Evolutionary conservation across 805 yeast species (phyloP).

Genomic region (Hemisphaericaspora nanyangensis): DNA sequence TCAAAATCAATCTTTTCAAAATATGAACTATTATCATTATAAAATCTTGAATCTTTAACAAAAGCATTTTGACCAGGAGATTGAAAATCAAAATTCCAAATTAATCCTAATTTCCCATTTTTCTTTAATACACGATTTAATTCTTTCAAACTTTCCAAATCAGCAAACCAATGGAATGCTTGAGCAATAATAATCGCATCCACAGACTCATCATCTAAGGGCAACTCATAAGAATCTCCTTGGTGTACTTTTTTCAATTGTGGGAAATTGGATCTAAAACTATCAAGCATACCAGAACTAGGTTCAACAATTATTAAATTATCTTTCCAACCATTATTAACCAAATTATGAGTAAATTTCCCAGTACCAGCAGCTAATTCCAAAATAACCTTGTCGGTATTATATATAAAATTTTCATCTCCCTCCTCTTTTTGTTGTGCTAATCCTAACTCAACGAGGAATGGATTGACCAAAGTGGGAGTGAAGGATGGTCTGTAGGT

Average conservation of each 20-base stretch:
- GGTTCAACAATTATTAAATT: slow-evolving; percentile 51
- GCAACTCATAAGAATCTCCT: slow-evolving; percentile 47
- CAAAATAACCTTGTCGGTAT: slow-evolving; percentile 24
- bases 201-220: slow-evolving; percentile 38
- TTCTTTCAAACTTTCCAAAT: slow-evolving; percentile 44
- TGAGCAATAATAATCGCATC: slow-evolving; percentile 57
- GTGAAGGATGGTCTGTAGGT: slow-evolving; percentile 49
- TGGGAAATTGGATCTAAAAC: slow-evolving; percentile 47
- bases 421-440: slow-evolving; percentile 7
- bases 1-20: slow-evolving; percentile 6
- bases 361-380: slow-evolving; percentile 67
- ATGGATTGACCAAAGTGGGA: slow-evolving; percentile 37
- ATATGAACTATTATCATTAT: slow-evolving; percentile 7
- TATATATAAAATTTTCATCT: slow-evolving; percentile 8
- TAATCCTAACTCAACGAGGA: slow-evolving; percentile 36
- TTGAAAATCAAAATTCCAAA: slow-evolving; percentile 55
- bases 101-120: slow-evolving; percentile 47
- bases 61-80: slow-evolving; percentile 3
- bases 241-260: slow-evolving; percentile 22
- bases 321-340: slow-evolving; percentile 33
- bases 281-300: slow-evolving; percentile 50
- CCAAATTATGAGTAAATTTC: slow-evolving; percentile 49
- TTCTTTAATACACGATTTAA: slow-evolving; percentile 46
- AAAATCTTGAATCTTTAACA: slow-evolving; percentile 1
- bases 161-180: slow-evolving; percentile 68